phyloP scores from a whole-genome alignment of 345 rosid genomes.

The Syzygium aqueum region DNA sequence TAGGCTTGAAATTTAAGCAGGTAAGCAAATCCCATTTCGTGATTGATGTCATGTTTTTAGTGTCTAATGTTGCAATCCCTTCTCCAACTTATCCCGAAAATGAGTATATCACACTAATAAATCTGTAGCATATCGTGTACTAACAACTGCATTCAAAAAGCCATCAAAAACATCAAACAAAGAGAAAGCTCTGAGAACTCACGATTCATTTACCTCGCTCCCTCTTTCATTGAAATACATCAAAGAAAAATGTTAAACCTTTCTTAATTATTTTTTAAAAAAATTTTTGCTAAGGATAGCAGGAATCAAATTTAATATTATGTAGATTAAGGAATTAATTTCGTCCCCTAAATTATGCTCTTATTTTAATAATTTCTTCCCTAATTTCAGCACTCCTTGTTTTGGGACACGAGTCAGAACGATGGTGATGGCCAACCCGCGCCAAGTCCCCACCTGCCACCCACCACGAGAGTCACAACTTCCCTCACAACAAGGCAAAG shows the following conservation, averaged over 20 bases:
- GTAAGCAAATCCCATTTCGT: background rate
- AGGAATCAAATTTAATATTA: background rate
- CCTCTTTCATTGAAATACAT: background rate
- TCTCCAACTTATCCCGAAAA: background rate
- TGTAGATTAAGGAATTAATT: background rate
- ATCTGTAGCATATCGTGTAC: background rate
- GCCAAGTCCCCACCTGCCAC: background rate
- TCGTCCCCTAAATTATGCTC: background rate
- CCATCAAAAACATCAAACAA: background rate
- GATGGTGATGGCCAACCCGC: background rate
- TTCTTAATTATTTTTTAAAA: background rate
- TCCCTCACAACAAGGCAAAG: slow-evolving; percentile 15
- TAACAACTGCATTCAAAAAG: background rate
- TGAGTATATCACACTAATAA: background rate
- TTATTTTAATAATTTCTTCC: background rate
- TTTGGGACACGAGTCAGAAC: background rate
- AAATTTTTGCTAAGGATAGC: background rate
- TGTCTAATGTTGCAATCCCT: background rate
- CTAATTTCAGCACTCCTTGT: background rate
- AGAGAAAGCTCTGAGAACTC: background rate
- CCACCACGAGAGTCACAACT: slow-evolving; percentile 1
- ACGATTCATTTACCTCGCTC: background rate
- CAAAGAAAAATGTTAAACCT: background rate
- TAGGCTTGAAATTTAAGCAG: background rate
- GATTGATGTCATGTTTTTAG: background rate